Percentiles rank a stretch among this genome's conserved stretches.
Conservation (phyloP, 176 grass and related monocot genomes). For the Microstegium vimineum region DNA sequence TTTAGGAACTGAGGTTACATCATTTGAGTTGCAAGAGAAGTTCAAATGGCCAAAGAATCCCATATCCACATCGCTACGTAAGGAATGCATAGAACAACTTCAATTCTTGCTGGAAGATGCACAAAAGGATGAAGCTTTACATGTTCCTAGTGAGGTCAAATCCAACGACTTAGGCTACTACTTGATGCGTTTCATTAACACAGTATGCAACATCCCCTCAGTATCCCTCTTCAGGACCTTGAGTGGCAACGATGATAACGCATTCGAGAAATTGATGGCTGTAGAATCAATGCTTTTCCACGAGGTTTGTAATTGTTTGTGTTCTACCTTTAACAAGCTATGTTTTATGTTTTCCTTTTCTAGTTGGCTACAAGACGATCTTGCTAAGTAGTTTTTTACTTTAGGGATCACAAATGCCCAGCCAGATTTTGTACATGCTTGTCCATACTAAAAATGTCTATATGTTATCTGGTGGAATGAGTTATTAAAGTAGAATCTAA, state of each 20-base stretch:
- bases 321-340: background rate
- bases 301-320: slow-evolving; percentile 49
- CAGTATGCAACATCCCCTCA: slow-evolving; percentile 86
- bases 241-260: slow-evolving; percentile 76
- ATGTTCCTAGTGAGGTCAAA: slow-evolving; percentile 40
- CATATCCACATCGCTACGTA: slow-evolving; percentile 66
- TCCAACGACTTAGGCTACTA: slow-evolving; percentile 78
- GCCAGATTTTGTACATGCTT: background rate
- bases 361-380: background rate
- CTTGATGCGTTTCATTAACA: slow-evolving; percentile 82
- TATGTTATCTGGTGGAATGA: background rate
- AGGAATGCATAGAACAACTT: slow-evolving; percentile 76
- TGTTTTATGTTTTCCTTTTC: slow-evolving; percentile 3
- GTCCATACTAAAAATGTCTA: background rate
- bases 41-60: slow-evolving; percentile 95
- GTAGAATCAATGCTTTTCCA: slow-evolving; percentile 69
- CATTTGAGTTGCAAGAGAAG: slow-evolving; percentile 98
- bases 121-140: slow-evolving; percentile 57
- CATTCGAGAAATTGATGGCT: slow-evolving; percentile 71
- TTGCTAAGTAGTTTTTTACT: background rate
- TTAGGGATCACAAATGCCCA: background rate
- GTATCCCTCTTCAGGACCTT: slow-evolving; percentile 80
- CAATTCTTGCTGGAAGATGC: slow-evolving; percentile 93
- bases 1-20: slow-evolving; percentile 92
- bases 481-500: background rate